Percentiles rank a stretch among this genome's conserved stretches.
Conservation (phyloP, 1,139 yeast species). For the Pichia sp. region DNA sequence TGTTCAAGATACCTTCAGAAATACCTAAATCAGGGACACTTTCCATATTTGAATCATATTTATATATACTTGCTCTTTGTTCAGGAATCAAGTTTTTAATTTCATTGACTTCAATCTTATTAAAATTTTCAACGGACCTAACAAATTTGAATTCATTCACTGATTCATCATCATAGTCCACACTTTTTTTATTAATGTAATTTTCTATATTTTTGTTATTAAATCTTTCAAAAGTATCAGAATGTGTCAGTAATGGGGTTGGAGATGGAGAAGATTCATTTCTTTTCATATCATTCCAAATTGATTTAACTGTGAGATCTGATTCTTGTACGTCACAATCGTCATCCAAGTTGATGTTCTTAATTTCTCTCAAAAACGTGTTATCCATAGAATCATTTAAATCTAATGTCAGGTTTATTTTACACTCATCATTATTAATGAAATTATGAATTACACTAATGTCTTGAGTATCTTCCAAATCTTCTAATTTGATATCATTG, state of each 20-base stretch:
- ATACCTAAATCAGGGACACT: constrained; percentile 23
- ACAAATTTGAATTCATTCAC: constrained; percentile 16
- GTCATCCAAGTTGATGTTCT: constrained; percentile 22
- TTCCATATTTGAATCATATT: constrained; percentile 12
- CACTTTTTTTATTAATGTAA: constrained; percentile 23
- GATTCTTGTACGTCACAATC: neutral
- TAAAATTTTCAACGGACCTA: constrained; percentile 9
- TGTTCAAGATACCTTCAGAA: constrained; percentile 8
- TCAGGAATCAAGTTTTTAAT: neutral
- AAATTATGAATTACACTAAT: neutral
- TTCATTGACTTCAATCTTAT: neutral
- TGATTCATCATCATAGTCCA: constrained; percentile 27
- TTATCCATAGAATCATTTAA: constrained; percentile 12
- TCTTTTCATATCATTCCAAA: neutral
- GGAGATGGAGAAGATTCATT: neutral
- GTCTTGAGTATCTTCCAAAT: neutral
- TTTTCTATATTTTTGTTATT: constrained; percentile 25
- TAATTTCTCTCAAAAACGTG: constrained; percentile 21
- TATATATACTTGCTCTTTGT: constrained; percentile 17
- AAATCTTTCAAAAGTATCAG: constrained; percentile 14
- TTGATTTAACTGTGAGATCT: neutral
- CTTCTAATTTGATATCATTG: neutral
- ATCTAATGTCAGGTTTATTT: neutral
- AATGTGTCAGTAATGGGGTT: constrained; percentile 5
- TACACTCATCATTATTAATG: neutral